phyloP scores from a whole-genome alignment of 2,329 filamentous ascomycete species.

The Davidsoniella virescens region DNA sequence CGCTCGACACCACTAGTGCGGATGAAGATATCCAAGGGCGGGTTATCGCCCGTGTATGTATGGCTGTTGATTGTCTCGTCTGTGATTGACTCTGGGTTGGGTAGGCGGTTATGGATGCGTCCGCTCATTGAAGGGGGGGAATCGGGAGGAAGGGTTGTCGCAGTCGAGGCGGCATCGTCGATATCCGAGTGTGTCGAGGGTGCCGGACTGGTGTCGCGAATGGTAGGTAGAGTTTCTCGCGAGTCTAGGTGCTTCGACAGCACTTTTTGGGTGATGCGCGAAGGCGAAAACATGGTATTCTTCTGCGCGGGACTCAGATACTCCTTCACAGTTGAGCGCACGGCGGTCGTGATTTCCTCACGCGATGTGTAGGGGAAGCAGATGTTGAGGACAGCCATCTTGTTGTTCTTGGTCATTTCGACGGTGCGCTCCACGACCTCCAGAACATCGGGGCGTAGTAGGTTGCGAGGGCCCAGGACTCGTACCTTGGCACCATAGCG shows the following conservation, averaged over 20 bases:
- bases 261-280: slow-evolving; percentile 74
- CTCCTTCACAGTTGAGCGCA: slow-evolving; percentile 73
- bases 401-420: slow-evolving; percentile 74
- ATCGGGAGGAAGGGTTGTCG: slow-evolving; percentile 40
- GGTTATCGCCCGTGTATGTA: slow-evolving; percentile 73
- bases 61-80: slow-evolving; percentile 66
- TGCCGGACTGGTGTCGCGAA: slow-evolving; percentile 32
- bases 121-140: slow-evolving; percentile 25
- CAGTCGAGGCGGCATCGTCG: slow-evolving; percentile 41
- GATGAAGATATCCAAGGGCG: slow-evolving; percentile 79
- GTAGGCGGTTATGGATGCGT: slow-evolving; percentile 24
- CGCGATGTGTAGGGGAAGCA: slow-evolving; percentile 96
- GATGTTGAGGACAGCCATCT: slow-evolving; percentile 66
- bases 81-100: slow-evolving; percentile 76
- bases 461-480: slow-evolving; percentile 66
- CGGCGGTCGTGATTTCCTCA: slow-evolving; percentile 84
- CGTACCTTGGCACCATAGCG: slow-evolving; percentile 79
- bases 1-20: slow-evolving; percentile 86
- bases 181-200: slow-evolving; percentile 28
- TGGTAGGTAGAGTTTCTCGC: slow-evolving; percentile 31
- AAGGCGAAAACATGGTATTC: slow-evolving; percentile 68
- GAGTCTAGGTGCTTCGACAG: slow-evolving; percentile 45
- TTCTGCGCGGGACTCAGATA: slow-evolving; percentile 51
- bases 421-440: slow-evolving; percentile 77
- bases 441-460: slow-evolving; percentile 76